Evolutionary conservation across 441 rosid genomes (phyloP), one percentile per base, ranked within the genome.

Genomic region (Gossypium aridum): DNA sequence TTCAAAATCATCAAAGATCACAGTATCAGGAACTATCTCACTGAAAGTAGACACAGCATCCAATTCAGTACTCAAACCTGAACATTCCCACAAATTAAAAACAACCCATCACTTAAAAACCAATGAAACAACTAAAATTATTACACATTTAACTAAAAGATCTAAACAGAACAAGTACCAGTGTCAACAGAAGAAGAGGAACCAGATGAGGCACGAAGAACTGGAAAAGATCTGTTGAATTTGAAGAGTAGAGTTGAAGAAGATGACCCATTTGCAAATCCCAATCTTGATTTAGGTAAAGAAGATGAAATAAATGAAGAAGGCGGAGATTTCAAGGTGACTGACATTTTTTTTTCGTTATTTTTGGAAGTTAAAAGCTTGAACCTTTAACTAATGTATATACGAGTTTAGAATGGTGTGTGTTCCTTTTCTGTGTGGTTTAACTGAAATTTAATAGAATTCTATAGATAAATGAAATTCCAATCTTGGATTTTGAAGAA

Each of bases 1-100:
- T 81, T 93, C 93, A 74, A 95, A 95, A 83, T 95, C 99, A 87
- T 93, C 97, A 75, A 95, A 95, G 75, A 95, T 86, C 75, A 95
- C 98, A 12, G 98, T 93, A 75, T 95, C 97, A 55, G 98, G 99
- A 39, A 95, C 98, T 73, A 95, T 95, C 85, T 93, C 96, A 71
- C 99, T 95, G 81, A 93, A 89, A 65, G 85, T 85, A 77, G 98
- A 95, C n/a, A 95, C 96, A 59, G 96, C 95, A 84, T 87, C 93
- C 83, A 95, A 79, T 75, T 95, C 99, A 63, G 87, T 89, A 37
- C 72, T 83, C 63, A 83, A 73, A 31, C 96, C 99, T 94, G 37
- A 51, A 68, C 13, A 25, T 51, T n/a, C 45, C 72, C 22, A 19
- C 12, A 64, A 37, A 39, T 20, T 14, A 12, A 45, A 68, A 45